Base-by-base conservation (phyloP, 2,329 filamentous ascomycete species). In the Stagonosporopsis cucurbitacearum region DNA sequence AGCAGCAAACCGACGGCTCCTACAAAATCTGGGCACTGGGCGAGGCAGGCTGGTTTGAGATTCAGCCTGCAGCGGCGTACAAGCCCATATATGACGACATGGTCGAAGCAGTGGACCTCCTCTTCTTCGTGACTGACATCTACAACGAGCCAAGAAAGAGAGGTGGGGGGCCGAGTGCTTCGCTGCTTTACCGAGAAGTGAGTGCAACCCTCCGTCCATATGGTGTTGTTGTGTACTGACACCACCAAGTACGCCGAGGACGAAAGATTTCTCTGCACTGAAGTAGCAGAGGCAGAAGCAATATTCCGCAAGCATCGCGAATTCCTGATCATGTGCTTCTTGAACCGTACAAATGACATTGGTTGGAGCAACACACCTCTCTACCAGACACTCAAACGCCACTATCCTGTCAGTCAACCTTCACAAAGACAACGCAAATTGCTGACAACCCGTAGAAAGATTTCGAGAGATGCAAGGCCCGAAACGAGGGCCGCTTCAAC, bases 11-110 rank as follows among this genome's bases (percentile, higher is more conserved):
- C 28, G 81, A 84, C 46, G 81, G 80, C 0, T 78, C 80, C 17
- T 80, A 84, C 4, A 79, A 84, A n/a, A 77, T 90, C 26, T 92
- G 89, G 89, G 86, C 88, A 1, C 79, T 81, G 26, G 86, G 86
- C 33, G 72, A 79, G 50, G 82, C 86, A 12, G 88, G 88, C 40
- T 91, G 88, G 87, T 91, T 86, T 68, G 84, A 88, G 66, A 81
- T 92, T 37, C 78, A 78, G 28, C 88, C 89, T 1, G 78, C 83
- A n/a, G 67, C 77, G 9, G 71, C 75, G 2, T 92, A 90, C 70
- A 75, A 77, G 46, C 64, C 74, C 6, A 84, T 85, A 25, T 87
- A 84, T 71, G 74, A 81, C 26, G 78, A 81, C 43, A 89, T 89
- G 80, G 80, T 82, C 47, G 81, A 89, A 68, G 87, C 85, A 1